Conservation (phyloP, 2,329 filamentous ascomycete genomes). For the Parafenestella ontariensis region DNA sequence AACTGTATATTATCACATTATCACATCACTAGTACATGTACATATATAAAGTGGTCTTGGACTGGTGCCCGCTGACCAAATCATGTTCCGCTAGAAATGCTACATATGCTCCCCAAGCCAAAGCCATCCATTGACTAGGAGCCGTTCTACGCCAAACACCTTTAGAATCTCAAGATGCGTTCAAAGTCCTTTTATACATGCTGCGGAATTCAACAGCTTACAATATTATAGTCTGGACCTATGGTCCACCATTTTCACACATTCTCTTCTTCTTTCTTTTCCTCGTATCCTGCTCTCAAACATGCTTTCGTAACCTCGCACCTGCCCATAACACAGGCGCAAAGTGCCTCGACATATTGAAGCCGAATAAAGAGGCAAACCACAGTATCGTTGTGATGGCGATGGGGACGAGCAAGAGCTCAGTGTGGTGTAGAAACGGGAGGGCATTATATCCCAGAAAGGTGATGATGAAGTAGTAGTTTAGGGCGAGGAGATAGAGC, state of each 20-base stretch:
- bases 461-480: conserved; percentile 72
- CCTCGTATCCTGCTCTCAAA: conserved; percentile 21
- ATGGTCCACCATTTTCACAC: not conserved
- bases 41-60: too few species aligned
- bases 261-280: not conserved
- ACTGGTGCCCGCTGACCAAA: too few species aligned
- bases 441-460: conserved; percentile 74
- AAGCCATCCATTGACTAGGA: not conserved
- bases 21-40: not conserved
- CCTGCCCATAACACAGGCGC: conserved; percentile 60
- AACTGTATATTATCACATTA: too few species aligned
- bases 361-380: conserved; percentile 60
- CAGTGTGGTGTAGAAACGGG: conserved; percentile 71
- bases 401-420: conserved; percentile 68
- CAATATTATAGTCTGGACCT: not conserved
- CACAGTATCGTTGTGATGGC: conserved; percentile 67
- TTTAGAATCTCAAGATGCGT: not conserved
- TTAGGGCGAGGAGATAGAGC: conserved; percentile 69
- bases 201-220: not conserved
- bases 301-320: conserved; percentile 53
- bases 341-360: conserved; percentile 59
- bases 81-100: not conserved
- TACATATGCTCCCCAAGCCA: not conserved
- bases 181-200: not conserved
- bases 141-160: not conserved